A percentile compares a stretch with the other conserved stretches of the same genome.
Conservation (phyloP, 2,329 filamentous ascomycete genomes). For the Zalaria obscura region DNA sequence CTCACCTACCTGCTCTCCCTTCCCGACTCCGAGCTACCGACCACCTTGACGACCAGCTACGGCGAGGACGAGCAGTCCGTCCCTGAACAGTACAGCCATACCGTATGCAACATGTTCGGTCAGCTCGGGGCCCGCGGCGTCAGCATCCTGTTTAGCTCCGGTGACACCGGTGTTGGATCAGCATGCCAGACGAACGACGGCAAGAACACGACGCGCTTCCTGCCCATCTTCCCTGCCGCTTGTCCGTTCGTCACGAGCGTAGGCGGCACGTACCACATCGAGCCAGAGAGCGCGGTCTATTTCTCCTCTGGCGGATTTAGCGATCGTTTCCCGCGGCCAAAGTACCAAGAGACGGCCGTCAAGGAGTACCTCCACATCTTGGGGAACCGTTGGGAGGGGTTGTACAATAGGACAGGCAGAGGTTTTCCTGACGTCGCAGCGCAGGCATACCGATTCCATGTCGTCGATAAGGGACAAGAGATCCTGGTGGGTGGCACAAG, state of each 20-base stretch:
- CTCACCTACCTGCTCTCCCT: conserved; percentile 43
- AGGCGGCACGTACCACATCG: conserved; percentile 25
- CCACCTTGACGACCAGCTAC: conserved; percentile 49
- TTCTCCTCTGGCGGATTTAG: conserved; percentile 30
- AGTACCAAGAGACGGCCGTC: conserved; percentile 29
- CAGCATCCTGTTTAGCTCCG: conserved; percentile 46
- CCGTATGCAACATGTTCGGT: conserved; percentile 49
- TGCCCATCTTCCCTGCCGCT: conserved; percentile 30
- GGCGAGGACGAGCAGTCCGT: conserved; percentile 50
- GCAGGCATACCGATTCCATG: conserved; percentile 36
- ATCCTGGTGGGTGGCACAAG: conserved; percentile 39
- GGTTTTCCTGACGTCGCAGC: conserved; percentile 33
- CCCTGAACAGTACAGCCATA: conserved; percentile 42
- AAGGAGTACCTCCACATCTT: conserved; percentile 23
- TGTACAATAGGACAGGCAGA: conserved; percentile 28
- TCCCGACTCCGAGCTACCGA: conserved; percentile 39
- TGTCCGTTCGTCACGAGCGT: conserved; percentile 33
- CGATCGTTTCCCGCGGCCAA: conserved; percentile 26
- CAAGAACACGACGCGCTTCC: conserved; percentile 30
- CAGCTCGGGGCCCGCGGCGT: conserved; percentile 52
- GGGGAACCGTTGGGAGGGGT: conserved; percentile 22
- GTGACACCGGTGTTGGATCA: conserved; percentile 43
- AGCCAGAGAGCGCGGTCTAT: conserved; percentile 35
- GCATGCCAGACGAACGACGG: conserved; percentile 32
- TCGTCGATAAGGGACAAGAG: conserved; percentile 26